Evolutionary conservation across 2,329 filamentous ascomycete genomes (phyloP).

Genomic region (Exophiala spinifera): DNA sequence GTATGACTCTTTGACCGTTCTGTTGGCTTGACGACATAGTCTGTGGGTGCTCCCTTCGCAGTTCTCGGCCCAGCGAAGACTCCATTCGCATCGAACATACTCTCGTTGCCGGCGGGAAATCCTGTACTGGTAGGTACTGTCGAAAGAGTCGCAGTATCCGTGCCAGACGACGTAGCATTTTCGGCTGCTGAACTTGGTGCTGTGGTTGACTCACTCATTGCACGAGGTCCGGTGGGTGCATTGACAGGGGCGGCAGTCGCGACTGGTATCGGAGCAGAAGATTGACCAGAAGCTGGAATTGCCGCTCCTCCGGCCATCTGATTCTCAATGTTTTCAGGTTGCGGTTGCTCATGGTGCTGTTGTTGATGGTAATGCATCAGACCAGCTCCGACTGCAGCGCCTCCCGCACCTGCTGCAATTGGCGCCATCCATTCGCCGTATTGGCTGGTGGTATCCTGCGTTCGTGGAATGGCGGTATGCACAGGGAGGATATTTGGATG

Average conservation of each 20-base stretch:
- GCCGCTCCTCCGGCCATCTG: slow-evolving; percentile 14
- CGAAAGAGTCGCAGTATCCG: slow-evolving; percentile 22
- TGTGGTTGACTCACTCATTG: slow-evolving; percentile 24
- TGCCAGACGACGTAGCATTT: slow-evolving; percentile 19
- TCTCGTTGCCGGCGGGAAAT: slow-evolving; percentile 5
- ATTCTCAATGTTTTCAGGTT: slow-evolving; percentile 7
- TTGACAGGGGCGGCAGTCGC: slow-evolving; percentile 22
- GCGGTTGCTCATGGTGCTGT: slow-evolving; percentile 15
- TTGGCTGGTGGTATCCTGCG: slow-evolving; percentile 35
- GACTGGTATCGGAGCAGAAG: slow-evolving; percentile 22
- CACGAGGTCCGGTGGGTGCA: slow-evolving; percentile 23
- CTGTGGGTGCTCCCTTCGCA: slow-evolving; percentile 15
- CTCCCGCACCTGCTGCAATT: slow-evolving; percentile 36
- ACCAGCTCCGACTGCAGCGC: slow-evolving; percentile 26
- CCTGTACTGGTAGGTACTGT: slow-evolving; percentile 26
- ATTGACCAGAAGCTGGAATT: slow-evolving; percentile 21
- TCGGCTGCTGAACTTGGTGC: slow-evolving; percentile 21
- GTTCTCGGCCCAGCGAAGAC: slow-evolving; percentile 13
- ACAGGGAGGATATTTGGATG: slow-evolving; percentile 22
- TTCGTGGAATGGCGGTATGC: slow-evolving; percentile 17
- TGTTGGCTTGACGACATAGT: slow-evolving; percentile 16
- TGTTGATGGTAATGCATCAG: slow-evolving; percentile 22
- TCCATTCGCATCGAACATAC: slow-evolving; percentile 18
- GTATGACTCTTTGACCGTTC: slow-evolving; percentile 44
- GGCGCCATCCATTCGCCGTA: slow-evolving; percentile 57